Conservation (phyloP, 2,329 filamentous ascomycete species). For the Clarireedia homoeocarpa region DNA sequence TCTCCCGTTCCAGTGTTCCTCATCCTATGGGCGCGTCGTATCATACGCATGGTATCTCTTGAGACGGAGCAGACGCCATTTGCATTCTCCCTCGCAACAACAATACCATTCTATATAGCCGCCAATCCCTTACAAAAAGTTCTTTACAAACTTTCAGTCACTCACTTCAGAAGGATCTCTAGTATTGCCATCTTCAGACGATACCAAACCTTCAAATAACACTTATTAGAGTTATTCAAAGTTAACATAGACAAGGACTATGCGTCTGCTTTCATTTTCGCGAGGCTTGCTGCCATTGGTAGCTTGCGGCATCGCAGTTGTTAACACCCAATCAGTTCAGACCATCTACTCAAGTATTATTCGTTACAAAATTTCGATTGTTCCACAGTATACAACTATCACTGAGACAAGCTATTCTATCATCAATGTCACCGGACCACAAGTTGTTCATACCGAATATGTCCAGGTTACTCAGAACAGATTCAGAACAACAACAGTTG, state of each 20-base stretch:
- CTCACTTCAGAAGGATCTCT: neutral
- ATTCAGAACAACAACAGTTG: neutral
- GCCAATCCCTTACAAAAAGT: neutral
- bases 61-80: neutral
- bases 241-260: neutral
- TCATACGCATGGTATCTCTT: neutral
- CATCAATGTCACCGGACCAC: neutral
- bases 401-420: neutral
- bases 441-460: slow-evolving; percentile 1
- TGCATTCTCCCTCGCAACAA: slow-evolving; percentile 4
- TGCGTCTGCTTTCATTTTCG: slow-evolving; percentile 5
- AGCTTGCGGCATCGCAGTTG: neutral
- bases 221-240: neutral
- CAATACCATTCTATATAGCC: slow-evolving; percentile 6
- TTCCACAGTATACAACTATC: slow-evolving; percentile 3
- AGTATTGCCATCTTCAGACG: slow-evolving; percentile 5
- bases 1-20: neutral
- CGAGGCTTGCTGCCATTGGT: slow-evolving; percentile 1
- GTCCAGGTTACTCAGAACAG: neutral
- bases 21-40: neutral
- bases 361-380: slow-evolving; percentile 4
- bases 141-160: slow-evolving; percentile 1
- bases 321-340: neutral
- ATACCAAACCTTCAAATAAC: slow-evolving; percentile 2
- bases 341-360: slow-evolving; percentile 3